Evolutionary conservation across 345 rosid genomes (phyloP), one percentile per base, ranked within the genome.

Genomic region (Eutrema japonicum): DNA sequence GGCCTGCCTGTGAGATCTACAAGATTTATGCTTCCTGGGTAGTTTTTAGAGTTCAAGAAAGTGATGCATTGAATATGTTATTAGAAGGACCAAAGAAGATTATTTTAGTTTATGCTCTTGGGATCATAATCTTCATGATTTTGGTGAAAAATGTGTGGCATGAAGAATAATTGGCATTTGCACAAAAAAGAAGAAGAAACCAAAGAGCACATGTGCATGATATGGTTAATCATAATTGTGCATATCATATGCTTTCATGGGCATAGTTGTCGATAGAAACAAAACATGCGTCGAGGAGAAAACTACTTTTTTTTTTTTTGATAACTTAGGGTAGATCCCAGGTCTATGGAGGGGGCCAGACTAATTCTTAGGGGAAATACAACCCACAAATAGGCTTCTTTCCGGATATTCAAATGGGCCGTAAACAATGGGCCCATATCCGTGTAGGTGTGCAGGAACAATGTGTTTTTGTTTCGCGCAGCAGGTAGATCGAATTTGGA

Each of bases 231-330:
- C 35, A 66, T 67, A 57, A 74, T 74, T 74, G 57, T 74, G 42
- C 56, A 2, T 57, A 66, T 74, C 66, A 66, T 57, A 66, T 74
- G 66, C 38, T 66, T 66, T 74, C 38, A 66, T 74, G 66, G 26
- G 72, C 66, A 66, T 74, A 74, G 72, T 66, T 74, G 78, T 66
- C 73, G 53, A 73, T 57, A 66, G 53, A 74, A 38, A 66, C 61
- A 58, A 66, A 66, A 74, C 60, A 74, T 74, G 37, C 66, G 35
- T 55, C 63, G 27, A 66, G 22, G 33, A 67, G 40, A 52, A 36
- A 66, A 35, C 8, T 57, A 57, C n/a, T n/a, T n/a, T n/a, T n/a
- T n/a, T n/a, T n/a, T n/a, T n/a, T n/a, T n/a, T n/a, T n/a, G n/a
- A n/a, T n/a, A n/a, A n/a, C n/a, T n/a, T n/a, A n/a, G n/a, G n/a